Evolutionary conservation across 495 filamentous ascomycete genomes (phyloP), one percentile per base, ranked within the genome.

Genomic region (Penicillium parvum): DNA sequence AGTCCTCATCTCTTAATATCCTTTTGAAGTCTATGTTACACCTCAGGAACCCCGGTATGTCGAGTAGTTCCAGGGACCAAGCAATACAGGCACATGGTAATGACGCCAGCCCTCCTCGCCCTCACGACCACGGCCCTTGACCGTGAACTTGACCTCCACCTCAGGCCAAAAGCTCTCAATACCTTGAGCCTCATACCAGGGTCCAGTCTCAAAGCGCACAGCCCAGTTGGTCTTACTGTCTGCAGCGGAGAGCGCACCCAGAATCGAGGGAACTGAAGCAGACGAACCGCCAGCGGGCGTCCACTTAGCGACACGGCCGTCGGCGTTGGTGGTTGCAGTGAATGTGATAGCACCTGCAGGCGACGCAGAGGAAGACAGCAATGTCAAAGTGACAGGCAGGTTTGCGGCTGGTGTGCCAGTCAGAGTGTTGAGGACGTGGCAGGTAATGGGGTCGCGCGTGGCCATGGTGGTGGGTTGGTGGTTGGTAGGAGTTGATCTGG

Each of bases 41-140:
- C 8, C 17, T 66, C 48, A 74, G 30, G 69, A 74, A 2, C 92
- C 92, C 54, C 92, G 72, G 65, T 98, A 98, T 5, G 92, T 96
- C 36, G 87, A 87, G 69, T 95, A 98, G 57, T 83, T 88, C 72
- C 83, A 96, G 30, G 90, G 90, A 40, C 87, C 81, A 67, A 98
- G 60, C 61, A 98, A 53, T 60, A 98, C 68, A 18, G 92, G 92
- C 3, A 98, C 85, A 77, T 98, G 92, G 55, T 90, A 96, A 68
- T 94, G 86, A 68, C 86, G 75, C 56, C 73, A 82, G 33, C 70
- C 72, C 40, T 71, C 69, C 74, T 85, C 76, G 9, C 71, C 81
- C 35, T 75, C 73, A 20, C 64, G 64, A 2, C 70, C 70, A 17
- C 70, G 61, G 26, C 70, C 68, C 47, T 78, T 74, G 2, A 91